Base-by-base conservation (phyloP, 2,329 filamentous ascomycete genomes). In the Cordyceps cateniannulata region DNA sequence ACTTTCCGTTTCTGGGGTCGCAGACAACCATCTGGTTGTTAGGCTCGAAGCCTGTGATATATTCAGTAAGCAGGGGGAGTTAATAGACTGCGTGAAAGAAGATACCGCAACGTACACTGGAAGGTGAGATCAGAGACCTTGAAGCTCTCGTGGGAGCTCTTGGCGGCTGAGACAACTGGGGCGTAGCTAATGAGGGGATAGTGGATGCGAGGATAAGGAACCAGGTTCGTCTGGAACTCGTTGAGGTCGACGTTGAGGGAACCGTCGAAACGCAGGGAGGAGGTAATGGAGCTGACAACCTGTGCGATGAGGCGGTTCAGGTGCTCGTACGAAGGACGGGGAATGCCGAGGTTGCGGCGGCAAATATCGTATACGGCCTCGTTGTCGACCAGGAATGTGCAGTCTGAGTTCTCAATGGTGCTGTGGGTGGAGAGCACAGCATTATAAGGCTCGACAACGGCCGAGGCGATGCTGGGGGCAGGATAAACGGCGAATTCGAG, bases 91-190 rank as follows among this genome's bases (percentile, higher is more conserved):
- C 10, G 32, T 1, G 32, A 12, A 35, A 35, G 32, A 35, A 3
- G 14, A 35, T 9, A 35, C 32, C 18, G 40, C 6, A 4, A 78
- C 83, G 71, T 79, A 89, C 86, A 89, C 74, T 89, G 86, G 77
- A 88, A 85, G 71, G 86, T 89, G 65, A 89, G 77, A 66, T 95
- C 91, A 64, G 85, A 83, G 60, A 92, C 87, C 81, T 91, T 91
- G 85, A 93, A 93, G 80, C 88, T 91, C 80, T 95, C 90, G 72
- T 95, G 90, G 52, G 86, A 84, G 75, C 88, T 91, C 83, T 90
- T 90, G 79, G 83, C 81, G 62, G 85, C 85, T 24, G 86, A 89
- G 65, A 89, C 81, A 67, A 90, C 86, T 35, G 86, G 86, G 12
- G 87, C 85, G 71, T 89, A 89, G 77, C 84, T 87, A 77, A 89